phyloP scores from a whole-genome alignment of 2,329 filamentous ascomycete genomes.

The Pseudogymnoascus destructans region DNA sequence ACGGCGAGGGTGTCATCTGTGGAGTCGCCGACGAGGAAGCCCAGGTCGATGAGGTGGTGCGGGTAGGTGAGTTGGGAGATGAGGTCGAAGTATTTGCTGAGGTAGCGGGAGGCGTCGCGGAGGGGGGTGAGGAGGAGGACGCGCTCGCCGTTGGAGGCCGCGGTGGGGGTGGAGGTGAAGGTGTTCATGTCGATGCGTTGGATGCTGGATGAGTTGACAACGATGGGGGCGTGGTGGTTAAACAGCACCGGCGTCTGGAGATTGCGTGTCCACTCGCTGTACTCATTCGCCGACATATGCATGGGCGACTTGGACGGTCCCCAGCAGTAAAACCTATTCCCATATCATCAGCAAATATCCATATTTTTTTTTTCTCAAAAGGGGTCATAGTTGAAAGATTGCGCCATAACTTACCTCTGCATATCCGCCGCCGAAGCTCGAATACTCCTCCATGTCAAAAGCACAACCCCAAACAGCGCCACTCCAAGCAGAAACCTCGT shows the following conservation, averaged over 20 bases:
- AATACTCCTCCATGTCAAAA: constrained; percentile 82
- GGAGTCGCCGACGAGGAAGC: constrained; percentile 86
- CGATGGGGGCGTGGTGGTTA: constrained; percentile 83
- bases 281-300: constrained; percentile 86
- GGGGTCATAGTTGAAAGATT: background rate
- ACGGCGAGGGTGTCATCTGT: constrained; percentile 84
- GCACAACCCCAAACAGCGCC: constrained; percentile 53
- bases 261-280: constrained; percentile 77
- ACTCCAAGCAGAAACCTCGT: constrained; percentile 67
- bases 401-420: constrained; percentile 54
- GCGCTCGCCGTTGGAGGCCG: constrained; percentile 67
- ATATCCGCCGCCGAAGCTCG: constrained; percentile 70
- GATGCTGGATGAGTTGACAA: constrained; percentile 72
- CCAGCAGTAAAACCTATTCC: constrained; percentile 83
- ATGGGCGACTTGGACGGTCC: constrained; percentile 91
- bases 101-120: constrained; percentile 70
- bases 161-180: constrained; percentile 68
- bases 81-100: constrained; percentile 88
- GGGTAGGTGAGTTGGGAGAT: constrained; percentile 83
- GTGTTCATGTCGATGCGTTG: constrained; percentile 71
- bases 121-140: constrained; percentile 87
- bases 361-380: too few species aligned
- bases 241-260: constrained; percentile 87
- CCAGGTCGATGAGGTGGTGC: constrained; percentile 87
- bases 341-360: constrained; percentile 6